phyloP scores from a whole-genome alignment of 768 basidiomycete genomes.

The Pleurotus djamor region DNA sequence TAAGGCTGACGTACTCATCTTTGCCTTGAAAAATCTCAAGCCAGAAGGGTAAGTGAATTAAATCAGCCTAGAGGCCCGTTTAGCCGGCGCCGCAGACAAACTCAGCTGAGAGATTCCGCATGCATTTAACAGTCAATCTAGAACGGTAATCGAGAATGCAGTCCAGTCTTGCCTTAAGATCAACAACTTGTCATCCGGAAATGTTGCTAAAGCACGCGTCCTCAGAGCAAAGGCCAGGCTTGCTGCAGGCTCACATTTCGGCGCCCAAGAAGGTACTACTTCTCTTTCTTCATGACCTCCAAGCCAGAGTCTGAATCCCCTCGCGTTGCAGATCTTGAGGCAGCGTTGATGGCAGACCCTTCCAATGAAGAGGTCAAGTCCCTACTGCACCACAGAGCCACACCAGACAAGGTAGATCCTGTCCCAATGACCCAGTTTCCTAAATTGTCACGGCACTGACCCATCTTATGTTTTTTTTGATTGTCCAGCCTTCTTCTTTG shows the following conservation, averaged over 20 bases:
- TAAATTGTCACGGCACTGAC: background rate
- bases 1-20: slow-evolving; percentile 69
- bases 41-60: slow-evolving; percentile 53
- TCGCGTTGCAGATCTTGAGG: slow-evolving; percentile 54
- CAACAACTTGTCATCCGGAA: slow-evolving; percentile 46
- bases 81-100: slow-evolving; percentile 8
- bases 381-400: slow-evolving; percentile 53
- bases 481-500: too few relatives aligned
- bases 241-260: slow-evolving; percentile 54
- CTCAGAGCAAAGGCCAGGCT: slow-evolving; percentile 66
- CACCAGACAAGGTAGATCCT: slow-evolving; percentile 53
- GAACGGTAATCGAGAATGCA: slow-evolving; percentile 69
- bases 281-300: slow-evolving; percentile 3
- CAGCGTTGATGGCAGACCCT: slow-evolving; percentile 61
- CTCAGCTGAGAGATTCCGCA: slow-evolving; percentile 5
- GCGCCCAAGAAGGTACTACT: slow-evolving; percentile 61
- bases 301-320: background rate
- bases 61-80: slow-evolving; percentile 5
- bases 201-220: slow-evolving; percentile 58
- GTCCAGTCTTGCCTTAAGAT: slow-evolving; percentile 69
- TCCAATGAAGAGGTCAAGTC: slow-evolving; percentile 68
- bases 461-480: too few relatives aligned
- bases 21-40: slow-evolving; percentile 82
- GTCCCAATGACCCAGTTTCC: background rate
- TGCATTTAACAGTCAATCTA: slow-evolving; percentile 40